Evolutionary conservation across 1,284 basidiomycete species (phyloP), one percentile per base, ranked within the genome.

Genomic region (Cystobasidiaceae sp.): DNA sequence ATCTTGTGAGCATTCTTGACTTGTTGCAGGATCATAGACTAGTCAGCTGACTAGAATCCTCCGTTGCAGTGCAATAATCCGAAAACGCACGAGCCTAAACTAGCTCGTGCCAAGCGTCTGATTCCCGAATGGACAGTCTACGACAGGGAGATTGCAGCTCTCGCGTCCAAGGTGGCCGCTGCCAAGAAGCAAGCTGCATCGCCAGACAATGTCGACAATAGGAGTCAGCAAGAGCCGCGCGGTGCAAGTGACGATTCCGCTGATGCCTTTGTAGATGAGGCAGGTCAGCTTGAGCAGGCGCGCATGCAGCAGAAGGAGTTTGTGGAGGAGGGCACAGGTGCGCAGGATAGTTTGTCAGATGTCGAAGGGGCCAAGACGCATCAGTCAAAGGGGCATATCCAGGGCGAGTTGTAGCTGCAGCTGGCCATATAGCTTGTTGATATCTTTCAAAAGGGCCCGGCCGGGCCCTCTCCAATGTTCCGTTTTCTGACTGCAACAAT

Each of bases 121-220:
- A 97, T 98, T 58, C 93, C 94, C 0, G 94, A 98, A 77, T 98
- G 94, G 96, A 92, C 93, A 67, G 82, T 83, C 48, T 97, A 97
- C 74, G 94, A 97, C 67, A 69, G 74, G 13, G 76, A 79, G 60
- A 75, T 79, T 6, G 76, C 75, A 0, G 70, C 65, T 6, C 64
- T 79, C 9, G 77, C 77, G 0, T 63, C 70, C 27, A 60, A 73
- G 3, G 57, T 78, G 9, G 72, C 71, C 15, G 61, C 61, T 3
- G 55, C 51, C 13, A 21, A 49, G 52, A 32, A 57, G 25, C 23
- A 49, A 39, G 39, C 46, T n/a, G 23, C 27, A 34, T 8, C 37
- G 21, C 6, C 6, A 25, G 15, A 37, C 17, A 4, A 32, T n/a
- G 21, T 9, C 41, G 32, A 32, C 5, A 23, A n/a, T 5, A 34